Percentiles rank a stretch among this genome's conserved stretches.
Conservation (phyloP, 2,329 filamentous ascomycete genomes). For the Penicillium capsulatum region DNA sequence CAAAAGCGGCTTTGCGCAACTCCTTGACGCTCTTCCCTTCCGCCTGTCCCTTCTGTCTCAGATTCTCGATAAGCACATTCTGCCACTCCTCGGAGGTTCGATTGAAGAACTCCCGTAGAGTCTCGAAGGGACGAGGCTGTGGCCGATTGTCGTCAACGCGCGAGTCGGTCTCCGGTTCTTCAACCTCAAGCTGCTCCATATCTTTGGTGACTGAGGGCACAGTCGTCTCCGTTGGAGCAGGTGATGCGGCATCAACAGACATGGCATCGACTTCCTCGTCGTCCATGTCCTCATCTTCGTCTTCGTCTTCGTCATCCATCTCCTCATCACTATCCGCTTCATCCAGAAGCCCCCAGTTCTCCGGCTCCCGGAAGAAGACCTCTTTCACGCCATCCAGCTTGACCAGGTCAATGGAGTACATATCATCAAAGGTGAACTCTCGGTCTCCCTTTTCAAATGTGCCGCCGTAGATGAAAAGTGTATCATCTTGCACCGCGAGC, state of each 20-base stretch:
- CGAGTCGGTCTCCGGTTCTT: constrained; percentile 36
- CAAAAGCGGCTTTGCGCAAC: constrained; percentile 85
- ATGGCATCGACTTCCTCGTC: constrained; percentile 47
- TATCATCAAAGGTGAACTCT: constrained; percentile 92
- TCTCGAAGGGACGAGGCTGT: constrained; percentile 78
- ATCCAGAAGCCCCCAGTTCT: constrained; percentile 72
- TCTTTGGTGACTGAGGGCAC: constrained; percentile 35
- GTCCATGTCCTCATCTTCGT: constrained; percentile 42
- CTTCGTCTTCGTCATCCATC: constrained; percentile 44
- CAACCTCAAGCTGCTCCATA: constrained; percentile 37
- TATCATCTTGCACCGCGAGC: constrained; percentile 84
- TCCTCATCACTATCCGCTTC: constrained; percentile 56
- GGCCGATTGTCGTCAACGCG: constrained; percentile 70
- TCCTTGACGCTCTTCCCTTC: constrained; percentile 72
- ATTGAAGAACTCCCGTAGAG: constrained; percentile 83
- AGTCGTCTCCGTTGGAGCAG: constrained; percentile 35
- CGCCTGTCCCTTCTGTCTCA: constrained; percentile 61
- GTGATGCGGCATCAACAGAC: constrained; percentile 37
- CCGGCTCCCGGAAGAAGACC: constrained; percentile 77
- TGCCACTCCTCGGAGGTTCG: constrained; percentile 90
- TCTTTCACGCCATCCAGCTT: constrained; percentile 93
- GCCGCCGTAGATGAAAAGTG: constrained; percentile 89
- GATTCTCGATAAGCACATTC: constrained; percentile 70
- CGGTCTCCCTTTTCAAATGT: constrained; percentile 93
- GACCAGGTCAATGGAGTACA: constrained; percentile 89